These are phyloP conservation scores for Chytriomyces hyalinus DNA, from an alignment of 192 early-diverging fungal genomes.

Conservation along the genomic window DNA sequence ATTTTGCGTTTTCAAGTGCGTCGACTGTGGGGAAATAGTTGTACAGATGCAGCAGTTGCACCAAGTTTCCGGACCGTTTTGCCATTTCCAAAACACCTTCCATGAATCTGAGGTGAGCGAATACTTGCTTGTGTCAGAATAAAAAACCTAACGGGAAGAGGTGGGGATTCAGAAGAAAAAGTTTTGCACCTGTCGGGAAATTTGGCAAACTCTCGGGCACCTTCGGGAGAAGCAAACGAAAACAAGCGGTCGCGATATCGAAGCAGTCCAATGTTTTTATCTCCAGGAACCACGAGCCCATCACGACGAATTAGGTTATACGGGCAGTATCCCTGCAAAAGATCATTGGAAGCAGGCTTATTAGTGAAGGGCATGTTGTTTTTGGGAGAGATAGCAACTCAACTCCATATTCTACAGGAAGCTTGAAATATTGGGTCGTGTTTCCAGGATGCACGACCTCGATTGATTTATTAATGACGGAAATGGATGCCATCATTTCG, in stretches of 20 bases:
- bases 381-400: slow-evolving; percentile 1
- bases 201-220: slow-evolving; percentile 51
- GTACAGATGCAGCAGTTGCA: slow-evolving; percentile 64
- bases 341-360: background rate
- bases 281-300: slow-evolving; percentile 58
- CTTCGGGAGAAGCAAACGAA: slow-evolving; percentile 48
- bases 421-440: slow-evolving; percentile 60
- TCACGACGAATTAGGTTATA: slow-evolving; percentile 51
- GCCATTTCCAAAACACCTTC: slow-evolving; percentile 55
- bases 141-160: too few relatives aligned
- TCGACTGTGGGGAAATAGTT: slow-evolving; percentile 67
- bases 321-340: slow-evolving; percentile 58
- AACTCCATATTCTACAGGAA: slow-evolving; percentile 63
- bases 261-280: slow-evolving; percentile 61
- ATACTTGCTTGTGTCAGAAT: too few relatives aligned
- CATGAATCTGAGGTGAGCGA: slow-evolving; percentile 36
- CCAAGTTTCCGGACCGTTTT: slow-evolving; percentile 47
- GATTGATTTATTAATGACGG: slow-evolving; percentile 53
- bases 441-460: slow-evolving; percentile 66
- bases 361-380: background rate
- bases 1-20: slow-evolving; percentile 60
- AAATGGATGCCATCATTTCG: slow-evolving; percentile 53
- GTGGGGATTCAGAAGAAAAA: background rate
- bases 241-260: slow-evolving; percentile 58
- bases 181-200: slow-evolving; percentile 48